Evolutionary conservation across 1,139 yeast genomes (phyloP).

Genomic region (Zygosaccharomyces pseudobailii): DNA sequence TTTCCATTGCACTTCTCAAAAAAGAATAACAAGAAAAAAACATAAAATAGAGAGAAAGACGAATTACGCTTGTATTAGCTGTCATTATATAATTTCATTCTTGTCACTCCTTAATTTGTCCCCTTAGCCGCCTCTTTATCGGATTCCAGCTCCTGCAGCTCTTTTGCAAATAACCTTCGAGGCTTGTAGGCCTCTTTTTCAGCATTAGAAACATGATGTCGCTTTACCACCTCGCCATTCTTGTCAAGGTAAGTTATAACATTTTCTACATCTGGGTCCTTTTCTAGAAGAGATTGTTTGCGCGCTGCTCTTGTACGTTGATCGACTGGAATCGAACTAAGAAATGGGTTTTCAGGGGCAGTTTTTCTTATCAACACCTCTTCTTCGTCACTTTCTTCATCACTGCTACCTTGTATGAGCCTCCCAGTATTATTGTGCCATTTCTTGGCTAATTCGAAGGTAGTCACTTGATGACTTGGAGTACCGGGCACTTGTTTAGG

Average conservation of each 20-base stretch:
- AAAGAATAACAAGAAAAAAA: background rate
- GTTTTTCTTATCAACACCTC: conserved; percentile 8
- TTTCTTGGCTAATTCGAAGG: conserved; percentile 14
- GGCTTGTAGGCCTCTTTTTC: conserved; percentile 22
- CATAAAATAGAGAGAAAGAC: too few relatives aligned
- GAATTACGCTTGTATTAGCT: background rate
- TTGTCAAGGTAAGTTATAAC: conserved; percentile 21
- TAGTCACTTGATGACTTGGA: conserved; percentile 18
- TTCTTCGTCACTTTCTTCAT: conserved; percentile 9
- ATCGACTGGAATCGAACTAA: conserved; percentile 15
- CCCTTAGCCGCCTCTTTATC: conserved; percentile 2
- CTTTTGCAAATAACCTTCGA: conserved; percentile 18
- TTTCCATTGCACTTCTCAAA: background rate
- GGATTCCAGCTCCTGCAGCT: conserved; percentile 13
- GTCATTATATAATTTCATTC: background rate
- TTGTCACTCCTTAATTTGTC: background rate
- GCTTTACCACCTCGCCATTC: conserved; percentile 17
- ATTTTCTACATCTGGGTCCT: conserved; percentile 18
- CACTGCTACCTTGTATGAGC: background rate
- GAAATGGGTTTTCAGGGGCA: conserved; percentile 19
- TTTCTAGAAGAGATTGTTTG: conserved; percentile 13
- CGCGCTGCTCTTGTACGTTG: conserved; percentile 14
- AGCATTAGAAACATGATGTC: conserved; percentile 15
- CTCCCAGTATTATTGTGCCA: conserved; percentile 11
- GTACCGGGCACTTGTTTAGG: conserved; percentile 17